Evolutionary conservation across 192 early-diverging fungal genomes (phyloP), one percentile per base, ranked within the genome.

Genomic region (Coemansia sp.): DNA sequence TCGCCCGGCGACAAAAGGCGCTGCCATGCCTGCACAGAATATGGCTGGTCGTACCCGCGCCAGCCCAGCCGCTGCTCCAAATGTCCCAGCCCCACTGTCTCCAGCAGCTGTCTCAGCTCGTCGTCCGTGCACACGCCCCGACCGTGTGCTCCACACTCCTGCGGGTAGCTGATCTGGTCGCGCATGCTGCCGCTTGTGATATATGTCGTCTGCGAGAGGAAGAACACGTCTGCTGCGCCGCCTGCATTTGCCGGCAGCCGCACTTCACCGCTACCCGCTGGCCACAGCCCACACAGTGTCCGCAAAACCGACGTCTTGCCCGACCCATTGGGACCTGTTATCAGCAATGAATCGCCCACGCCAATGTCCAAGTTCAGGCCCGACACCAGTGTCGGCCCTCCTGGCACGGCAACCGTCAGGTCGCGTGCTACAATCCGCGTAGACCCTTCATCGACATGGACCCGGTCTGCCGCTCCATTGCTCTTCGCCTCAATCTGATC

Each of bases 301-400:
- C 90, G 77, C 16, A 94, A 43, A 13, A 96, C 32, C 5, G 87
- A 87, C 12, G 87, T 86, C 54, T 96, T 96, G 26, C 93, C 93
- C 13, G 64, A 56, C 57, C 93, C 93, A 45, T 89, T 90, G 5
- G 86, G 82, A 1, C 87, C 88, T 5, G 72, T 77, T 44, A 92
- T 73, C 16, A 87, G 54, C 33, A 86, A 68, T 51, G 83, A 75
- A 17, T 76, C 52, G n/a, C 81, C 81, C 31, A 58, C 38, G 2
- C 56, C 60, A 4, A 90, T 64, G 2, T 38, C 36, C 7, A 83
- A 42, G 11, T 64, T 62, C 11, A 85, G 67, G 1, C 70, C 68
- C n/a, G 57, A 20, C 4, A 77, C 60, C 26, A 56, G 44, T 28
- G 31, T 70, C 8, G 9, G 16, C 21, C 62, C 60, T 1, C 19